Conservation (phyloP, 2,329 filamentous ascomycete species). For the Pyrenochaeta sp. region DNA sequence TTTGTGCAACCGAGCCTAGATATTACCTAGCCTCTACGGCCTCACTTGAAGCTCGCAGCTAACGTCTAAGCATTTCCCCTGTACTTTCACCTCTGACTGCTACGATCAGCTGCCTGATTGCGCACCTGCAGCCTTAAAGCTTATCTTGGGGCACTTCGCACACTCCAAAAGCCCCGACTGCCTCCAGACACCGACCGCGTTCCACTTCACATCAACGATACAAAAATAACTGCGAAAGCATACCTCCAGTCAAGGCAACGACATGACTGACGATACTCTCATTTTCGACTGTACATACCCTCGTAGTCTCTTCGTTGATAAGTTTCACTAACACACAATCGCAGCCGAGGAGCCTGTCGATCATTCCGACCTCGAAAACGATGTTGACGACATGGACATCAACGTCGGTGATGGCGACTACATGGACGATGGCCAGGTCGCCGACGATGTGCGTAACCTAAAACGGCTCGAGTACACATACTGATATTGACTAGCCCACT, state of each 20-base stretch:
- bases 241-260: not conserved
- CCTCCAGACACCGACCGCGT: not conserved
- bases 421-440: slow-evolving; percentile 5
- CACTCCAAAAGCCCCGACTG: not conserved
- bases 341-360: slow-evolving; percentile 16
- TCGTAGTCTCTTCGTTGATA: not conserved
- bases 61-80: not conserved
- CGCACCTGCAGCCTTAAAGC: not conserved
- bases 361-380: slow-evolving; percentile 9
- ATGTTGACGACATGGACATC: slow-evolving; percentile 14
- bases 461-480: not conserved
- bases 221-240: not conserved
- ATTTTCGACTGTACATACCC: slow-evolving; percentile 23
- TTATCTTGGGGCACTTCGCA: not conserved
- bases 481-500: slow-evolving; percentile 17
- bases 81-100: slow-evolving; percentile 11
- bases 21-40: not conserved
- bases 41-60: slow-evolving; percentile 3
- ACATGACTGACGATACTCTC: slow-evolving; percentile 24
- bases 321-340: slow-evolving; percentile 4
- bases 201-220: slow-evolving; percentile 3
- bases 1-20: not conserved
- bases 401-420: slow-evolving; percentile 13
- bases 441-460: slow-evolving; percentile 12
- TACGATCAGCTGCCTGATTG: slow-evolving; percentile 2